Base-by-base conservation (phyloP, 78 protist species). In the Blattamonas nauphoetae region DNA sequence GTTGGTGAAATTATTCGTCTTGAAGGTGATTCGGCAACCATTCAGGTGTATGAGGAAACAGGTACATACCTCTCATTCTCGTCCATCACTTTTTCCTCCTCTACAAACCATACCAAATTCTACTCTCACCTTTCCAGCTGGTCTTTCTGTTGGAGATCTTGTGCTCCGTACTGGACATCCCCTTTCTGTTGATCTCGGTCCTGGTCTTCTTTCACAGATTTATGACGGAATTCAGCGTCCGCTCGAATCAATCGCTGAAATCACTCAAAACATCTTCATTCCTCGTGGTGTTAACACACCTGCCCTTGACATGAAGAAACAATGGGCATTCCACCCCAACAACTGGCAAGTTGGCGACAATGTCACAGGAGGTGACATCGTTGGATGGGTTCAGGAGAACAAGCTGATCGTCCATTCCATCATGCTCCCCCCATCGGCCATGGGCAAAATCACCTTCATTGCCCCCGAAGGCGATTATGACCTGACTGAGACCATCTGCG, bases 221-320 rank as follows among this genome's bases (percentile, higher is more conserved):
- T 99, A 94, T 45, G 99, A 99, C 89, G 99, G 99, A 78, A 98
- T 99, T 87, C 99, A 97, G 95, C 94, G 99, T 42, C 99, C 99
- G 78, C 96, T 99, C 42, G 90, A 95, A 91, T 93, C 84, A 33
- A 93, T 94, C 91, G 93, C 93, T 45, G 91, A 88, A 35, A 2
- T 42, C 81, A 87, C 93, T n/a, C n/a, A 89, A 42, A 85, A 92
- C 83, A 96, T 98, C 81, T 98, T 90, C 93, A 97, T 98, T 79
- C 99, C 99, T 45, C 92, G 93, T 81, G 99, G 99, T 86, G 86
- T 99, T 88, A 63, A 91, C 86, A 88, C 95, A 5, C 83, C 91
- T 44, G 90, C 98, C 1, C 95, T 99, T 41, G 92, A 94, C 87
- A 32, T 86, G 85, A 79, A 41, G 21, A 81, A 41, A 43, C 0